Evolutionary conservation across 2,329 filamentous ascomycete genomes (phyloP).

Genomic region (Thielaviopsis ethacetica): DNA sequence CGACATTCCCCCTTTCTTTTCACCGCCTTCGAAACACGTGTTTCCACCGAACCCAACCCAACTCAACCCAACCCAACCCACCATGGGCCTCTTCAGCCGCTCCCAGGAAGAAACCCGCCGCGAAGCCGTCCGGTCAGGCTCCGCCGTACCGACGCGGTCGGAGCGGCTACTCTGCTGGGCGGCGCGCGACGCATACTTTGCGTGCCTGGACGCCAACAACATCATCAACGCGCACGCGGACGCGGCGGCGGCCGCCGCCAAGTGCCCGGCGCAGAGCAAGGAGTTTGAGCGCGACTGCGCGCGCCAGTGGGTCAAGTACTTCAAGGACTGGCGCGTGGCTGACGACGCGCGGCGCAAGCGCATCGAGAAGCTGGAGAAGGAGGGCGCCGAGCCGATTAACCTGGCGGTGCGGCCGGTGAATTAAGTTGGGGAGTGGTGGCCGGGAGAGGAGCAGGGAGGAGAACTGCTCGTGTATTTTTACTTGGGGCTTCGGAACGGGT

Average conservation of each 20-base stretch:
- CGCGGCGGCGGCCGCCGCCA: constrained; percentile 21
- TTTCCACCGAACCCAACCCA: neutral
- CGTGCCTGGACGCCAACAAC: constrained; percentile 64
- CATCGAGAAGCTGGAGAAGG: constrained; percentile 55
- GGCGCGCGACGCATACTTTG: constrained; percentile 73
- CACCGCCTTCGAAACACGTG: too few species aligned
- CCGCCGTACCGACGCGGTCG: constrained; percentile 65
- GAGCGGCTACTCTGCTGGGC: constrained; percentile 81
- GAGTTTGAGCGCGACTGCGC: constrained; percentile 78
- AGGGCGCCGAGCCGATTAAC: constrained; percentile 38
- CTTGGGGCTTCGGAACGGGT: neutral
- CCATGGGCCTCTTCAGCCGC: constrained; percentile 34
- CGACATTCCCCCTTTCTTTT: too few species aligned
- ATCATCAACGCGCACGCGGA: constrained; percentile 51
- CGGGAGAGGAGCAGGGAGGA: neutral
- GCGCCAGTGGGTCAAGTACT: constrained; percentile 90
- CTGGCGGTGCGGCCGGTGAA: constrained; percentile 7
- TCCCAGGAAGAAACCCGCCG: constrained; percentile 28
- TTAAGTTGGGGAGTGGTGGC: neutral
- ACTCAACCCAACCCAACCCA: constrained; percentile 7
- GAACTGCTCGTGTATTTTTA: neutral
- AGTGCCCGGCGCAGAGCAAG: constrained; percentile 25
- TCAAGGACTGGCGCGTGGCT: constrained; percentile 90
- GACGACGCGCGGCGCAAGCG: constrained; percentile 74
- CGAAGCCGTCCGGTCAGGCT: constrained; percentile 37